These are phyloP conservation scores for Phytophthora megakarya DNA, from an alignment of 352 stramenopile genomes.

Conservation along the genomic window DNA sequence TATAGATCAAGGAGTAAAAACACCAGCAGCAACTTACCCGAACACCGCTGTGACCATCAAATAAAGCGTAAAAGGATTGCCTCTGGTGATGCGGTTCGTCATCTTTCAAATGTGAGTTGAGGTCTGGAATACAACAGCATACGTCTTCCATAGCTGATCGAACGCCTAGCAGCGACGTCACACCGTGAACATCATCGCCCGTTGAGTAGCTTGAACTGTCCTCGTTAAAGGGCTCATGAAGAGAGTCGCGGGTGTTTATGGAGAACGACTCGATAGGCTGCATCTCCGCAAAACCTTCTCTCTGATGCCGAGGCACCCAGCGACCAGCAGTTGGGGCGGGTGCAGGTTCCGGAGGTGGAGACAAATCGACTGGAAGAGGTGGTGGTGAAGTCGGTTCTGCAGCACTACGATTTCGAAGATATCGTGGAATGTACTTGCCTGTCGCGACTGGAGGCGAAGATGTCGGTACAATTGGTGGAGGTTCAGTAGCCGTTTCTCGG, in stretches of 20 bases:
- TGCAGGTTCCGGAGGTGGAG: slow-evolving; percentile 43
- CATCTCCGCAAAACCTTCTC: slow-evolving; percentile 56
- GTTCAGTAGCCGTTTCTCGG: slow-evolving; percentile 17
- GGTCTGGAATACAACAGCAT: slow-evolving; percentile 78
- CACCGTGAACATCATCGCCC: slow-evolving; percentile 70
- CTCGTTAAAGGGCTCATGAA: slow-evolving; percentile 62
- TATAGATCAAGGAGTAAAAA: slow-evolving; percentile 1
- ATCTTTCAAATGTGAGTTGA: slow-evolving; percentile 56
- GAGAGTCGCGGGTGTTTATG: slow-evolving; percentile 53
- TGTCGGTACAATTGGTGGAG: slow-evolving; percentile 54
- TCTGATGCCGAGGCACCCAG: slow-evolving; percentile 61
- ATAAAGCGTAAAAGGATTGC: slow-evolving; percentile 82
- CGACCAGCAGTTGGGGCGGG: slow-evolving; percentile 45
- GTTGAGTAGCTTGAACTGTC: slow-evolving; percentile 73
- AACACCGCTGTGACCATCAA: slow-evolving; percentile 84
- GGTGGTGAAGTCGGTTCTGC: slow-evolving; percentile 48
- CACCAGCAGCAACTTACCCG: slow-evolving; percentile 44
- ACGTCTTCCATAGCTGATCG: slow-evolving; percentile 82
- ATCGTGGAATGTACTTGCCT: slow-evolving; percentile 77
- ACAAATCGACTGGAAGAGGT: slow-evolving; percentile 37
- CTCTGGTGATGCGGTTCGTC: slow-evolving; percentile 44
- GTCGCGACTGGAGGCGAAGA: slow-evolving; percentile 59
- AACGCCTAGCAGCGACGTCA: slow-evolving; percentile 82
- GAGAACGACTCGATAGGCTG: slow-evolving; percentile 54
- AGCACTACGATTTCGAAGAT: slow-evolving; percentile 69